phyloP scores from a whole-genome alignment of 805 yeast species.

The Monosporozyma servazzii region DNA sequence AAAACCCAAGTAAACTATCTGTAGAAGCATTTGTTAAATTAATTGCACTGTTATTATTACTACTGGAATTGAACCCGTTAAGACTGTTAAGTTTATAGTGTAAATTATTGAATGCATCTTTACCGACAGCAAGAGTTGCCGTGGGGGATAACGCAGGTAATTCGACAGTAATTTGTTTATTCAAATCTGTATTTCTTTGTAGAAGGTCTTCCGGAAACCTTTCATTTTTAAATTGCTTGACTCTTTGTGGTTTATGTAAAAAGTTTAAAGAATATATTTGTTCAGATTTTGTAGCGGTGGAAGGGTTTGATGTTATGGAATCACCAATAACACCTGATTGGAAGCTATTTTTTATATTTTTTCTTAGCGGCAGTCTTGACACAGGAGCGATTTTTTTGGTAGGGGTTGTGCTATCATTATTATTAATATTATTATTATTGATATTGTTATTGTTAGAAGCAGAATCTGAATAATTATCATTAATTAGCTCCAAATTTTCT shows the following conservation, averaged over 20 bases:
- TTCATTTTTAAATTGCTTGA: conserved; percentile 11
- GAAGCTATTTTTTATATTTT: not conserved
- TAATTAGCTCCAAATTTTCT: conserved; percentile 2
- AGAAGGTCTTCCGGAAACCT: conserved; percentile 22
- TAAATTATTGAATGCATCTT: conserved; percentile 2
- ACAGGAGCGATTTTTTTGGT: not conserved
- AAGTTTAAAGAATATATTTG: conserved; percentile 17
- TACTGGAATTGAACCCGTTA: not conserved
- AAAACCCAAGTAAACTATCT: conserved; percentile 14
- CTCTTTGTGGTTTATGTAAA: conserved; percentile 25
- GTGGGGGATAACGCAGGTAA: conserved; percentile 8
- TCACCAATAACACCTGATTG: not conserved
- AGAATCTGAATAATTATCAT: too few relatives aligned
- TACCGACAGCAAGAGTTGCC: conserved; percentile 7
- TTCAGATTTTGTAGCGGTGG: not conserved
- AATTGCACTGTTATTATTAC: conserved; percentile 3
- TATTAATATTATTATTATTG: not conserved
- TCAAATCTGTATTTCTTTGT: conserved; percentile 25
- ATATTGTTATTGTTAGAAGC: too few relatives aligned
- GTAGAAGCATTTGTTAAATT: not conserved
- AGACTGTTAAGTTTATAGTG: conserved; percentile 1
- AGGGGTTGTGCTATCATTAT: not conserved
- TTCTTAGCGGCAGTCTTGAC: not conserved
- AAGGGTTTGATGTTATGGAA: not conserved
- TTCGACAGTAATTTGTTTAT: conserved; percentile 16